Conservation (phyloP, 306 rosid species). For the Clitoria ternatea region DNA sequence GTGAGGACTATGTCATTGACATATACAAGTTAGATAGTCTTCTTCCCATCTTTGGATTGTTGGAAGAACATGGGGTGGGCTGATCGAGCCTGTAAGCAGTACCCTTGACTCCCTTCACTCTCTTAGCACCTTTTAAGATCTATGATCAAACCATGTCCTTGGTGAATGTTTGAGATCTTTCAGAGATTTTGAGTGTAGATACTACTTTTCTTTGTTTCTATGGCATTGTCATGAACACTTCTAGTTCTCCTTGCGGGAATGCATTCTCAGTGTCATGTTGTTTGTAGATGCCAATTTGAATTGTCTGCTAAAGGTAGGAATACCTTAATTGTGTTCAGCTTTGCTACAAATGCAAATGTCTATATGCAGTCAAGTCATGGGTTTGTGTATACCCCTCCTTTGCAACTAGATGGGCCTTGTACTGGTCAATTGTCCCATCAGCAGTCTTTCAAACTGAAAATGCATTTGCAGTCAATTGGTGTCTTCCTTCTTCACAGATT, state of each 20-base stretch:
- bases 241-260: not conserved
- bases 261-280: not conserved
- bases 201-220: not conserved
- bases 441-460: not conserved
- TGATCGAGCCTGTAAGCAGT: not conserved
- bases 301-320: not conserved
- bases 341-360: not conserved
- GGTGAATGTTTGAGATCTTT: not conserved
- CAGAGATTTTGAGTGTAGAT: not conserved
- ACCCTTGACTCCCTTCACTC: not conserved
- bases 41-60: not conserved
- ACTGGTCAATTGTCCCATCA: not conserved
- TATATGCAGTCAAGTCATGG: not conserved
- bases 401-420: too few relatives aligned
- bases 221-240: not conserved
- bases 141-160: not conserved
- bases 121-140: not conserved
- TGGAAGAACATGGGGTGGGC: not conserved
- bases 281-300: not conserved
- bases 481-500: not conserved
- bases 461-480: not conserved
- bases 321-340: not conserved
- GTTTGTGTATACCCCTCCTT: not conserved
- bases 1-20: not conserved
- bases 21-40: not conserved